Evolutionary conservation across 2,329 filamentous ascomycete species (phyloP).

Genomic region (Phaeosphaeriaceae sp.): DNA sequence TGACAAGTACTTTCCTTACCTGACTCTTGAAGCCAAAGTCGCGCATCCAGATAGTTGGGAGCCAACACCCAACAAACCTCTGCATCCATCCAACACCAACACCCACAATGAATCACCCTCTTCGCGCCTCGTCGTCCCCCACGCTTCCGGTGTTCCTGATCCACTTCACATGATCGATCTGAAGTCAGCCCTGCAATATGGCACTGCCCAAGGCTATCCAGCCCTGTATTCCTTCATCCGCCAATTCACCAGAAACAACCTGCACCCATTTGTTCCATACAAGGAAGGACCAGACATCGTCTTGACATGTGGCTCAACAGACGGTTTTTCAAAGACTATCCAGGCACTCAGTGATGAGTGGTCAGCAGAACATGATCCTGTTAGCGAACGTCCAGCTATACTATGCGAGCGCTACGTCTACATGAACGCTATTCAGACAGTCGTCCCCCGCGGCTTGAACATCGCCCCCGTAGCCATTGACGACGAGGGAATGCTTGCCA

Average conservation of each 20-base stretch:
- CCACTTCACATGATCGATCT: constrained; percentile 77
- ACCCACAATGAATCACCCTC: constrained; percentile 36
- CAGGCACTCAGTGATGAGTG: constrained; percentile 79
- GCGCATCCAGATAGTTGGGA: constrained; percentile 77
- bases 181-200: constrained; percentile 84
- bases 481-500: constrained; percentile 76
- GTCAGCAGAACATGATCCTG: constrained; percentile 70
- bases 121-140: constrained; percentile 73
- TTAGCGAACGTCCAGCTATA: constrained; percentile 74
- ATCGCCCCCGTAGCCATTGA: constrained; percentile 78
- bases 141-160: constrained; percentile 65
- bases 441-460: constrained; percentile 72
- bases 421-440: constrained; percentile 74
- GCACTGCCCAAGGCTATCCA: constrained; percentile 80
- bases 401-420: constrained; percentile 83
- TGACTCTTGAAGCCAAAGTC: constrained; percentile 83
- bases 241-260: constrained; percentile 74
- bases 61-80: constrained; percentile 69
- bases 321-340: constrained; percentile 81
- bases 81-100: constrained; percentile 49
- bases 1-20: constrained; percentile 83
- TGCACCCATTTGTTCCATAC: constrained; percentile 85
- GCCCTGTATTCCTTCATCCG: constrained; percentile 78
- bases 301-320: constrained; percentile 81
- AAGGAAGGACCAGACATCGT: constrained; percentile 76